Evolutionary conservation across 257 asterid genomes (phyloP).

Genomic region (Henckelia pumila): DNA sequence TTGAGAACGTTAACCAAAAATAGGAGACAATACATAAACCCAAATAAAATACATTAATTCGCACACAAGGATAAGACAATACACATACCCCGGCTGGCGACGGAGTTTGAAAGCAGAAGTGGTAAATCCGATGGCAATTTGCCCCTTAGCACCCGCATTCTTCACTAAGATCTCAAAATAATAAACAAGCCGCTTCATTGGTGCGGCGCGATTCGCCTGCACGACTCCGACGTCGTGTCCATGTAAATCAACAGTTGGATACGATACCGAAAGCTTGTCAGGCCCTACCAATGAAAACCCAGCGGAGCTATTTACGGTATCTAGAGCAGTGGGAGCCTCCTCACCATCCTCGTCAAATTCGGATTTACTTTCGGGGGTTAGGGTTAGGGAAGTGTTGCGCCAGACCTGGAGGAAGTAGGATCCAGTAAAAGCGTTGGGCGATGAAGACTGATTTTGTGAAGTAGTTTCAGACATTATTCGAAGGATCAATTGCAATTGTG

Average conservation of each 20-base stretch:
- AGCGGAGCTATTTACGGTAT: conserved; percentile 73
- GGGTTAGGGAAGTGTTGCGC: conserved; percentile 43
- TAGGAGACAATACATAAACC: neutral
- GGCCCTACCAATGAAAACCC: conserved; percentile 74
- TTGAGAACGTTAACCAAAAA: neutral
- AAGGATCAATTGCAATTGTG: neutral
- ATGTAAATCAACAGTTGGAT: conserved; percentile 59
- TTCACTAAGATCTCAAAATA: neutral
- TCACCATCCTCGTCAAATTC: conserved; percentile 47
- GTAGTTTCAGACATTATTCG: conserved; percentile 40
- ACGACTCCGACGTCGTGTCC: conserved; percentile 92
- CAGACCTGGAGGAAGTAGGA: conserved; percentile 70
- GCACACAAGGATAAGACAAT: neutral
- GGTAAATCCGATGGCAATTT: conserved; percentile 27
- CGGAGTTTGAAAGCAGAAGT: conserved; percentile 68
- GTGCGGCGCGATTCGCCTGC: conserved; percentile 82
- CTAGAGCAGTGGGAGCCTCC: conserved; percentile 69
- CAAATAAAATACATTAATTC: neutral
- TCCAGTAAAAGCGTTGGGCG: conserved; percentile 50
- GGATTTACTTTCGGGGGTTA: conserved; percentile 34
- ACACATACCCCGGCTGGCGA: conserved; percentile 84
- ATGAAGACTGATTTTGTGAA: conserved; percentile 37
- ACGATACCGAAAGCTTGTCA: conserved; percentile 74
- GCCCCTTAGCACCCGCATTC: conserved; percentile 1
- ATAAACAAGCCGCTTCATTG: conserved; percentile 48